Evolutionary conservation across 1,139 yeast genomes (phyloP).

Genomic region (Debaryomyces robertsiae): DNA sequence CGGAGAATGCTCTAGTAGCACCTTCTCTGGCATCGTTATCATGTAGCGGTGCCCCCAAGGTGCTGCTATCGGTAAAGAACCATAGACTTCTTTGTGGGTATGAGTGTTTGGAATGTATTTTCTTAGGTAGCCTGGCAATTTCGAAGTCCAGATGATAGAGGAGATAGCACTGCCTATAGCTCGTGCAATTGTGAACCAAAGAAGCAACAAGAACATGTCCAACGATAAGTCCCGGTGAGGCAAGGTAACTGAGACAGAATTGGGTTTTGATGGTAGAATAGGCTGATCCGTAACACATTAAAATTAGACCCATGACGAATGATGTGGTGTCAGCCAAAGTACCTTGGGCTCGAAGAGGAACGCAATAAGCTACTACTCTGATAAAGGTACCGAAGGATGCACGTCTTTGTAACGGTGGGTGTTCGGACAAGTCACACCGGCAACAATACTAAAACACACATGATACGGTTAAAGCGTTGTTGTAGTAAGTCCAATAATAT

Average conservation of each 20-base stretch:
- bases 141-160: conserved; percentile 51
- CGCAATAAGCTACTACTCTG: conserved; percentile 31
- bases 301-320: conserved; percentile 22
- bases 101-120: conserved; percentile 24
- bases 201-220: conserved; percentile 43
- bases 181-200: conserved; percentile 45
- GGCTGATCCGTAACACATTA: conserved; percentile 35
- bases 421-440: conserved; percentile 29
- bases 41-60: conserved; percentile 20
- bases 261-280: conserved; percentile 32
- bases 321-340: conserved; percentile 23
- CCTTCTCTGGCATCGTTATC: conserved; percentile 28
- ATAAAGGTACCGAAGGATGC: conserved; percentile 30
- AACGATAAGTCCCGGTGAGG: conserved; percentile 51
- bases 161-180: conserved; percentile 49
- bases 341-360: conserved; percentile 22
- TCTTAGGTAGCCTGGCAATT: conserved; percentile 33
- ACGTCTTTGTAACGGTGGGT: conserved; percentile 33
- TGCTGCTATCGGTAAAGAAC: conserved; percentile 21
- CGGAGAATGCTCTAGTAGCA: conserved; percentile 29
- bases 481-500: conserved; percentile 34
- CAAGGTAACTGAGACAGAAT: conserved; percentile 36
- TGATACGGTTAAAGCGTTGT: conserved; percentile 35
- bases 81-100: conserved; percentile 17
- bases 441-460: conserved; percentile 36